Conservation (phyloP, 352 stramenopile species). For the Phytopythium mirpurense region DNA sequence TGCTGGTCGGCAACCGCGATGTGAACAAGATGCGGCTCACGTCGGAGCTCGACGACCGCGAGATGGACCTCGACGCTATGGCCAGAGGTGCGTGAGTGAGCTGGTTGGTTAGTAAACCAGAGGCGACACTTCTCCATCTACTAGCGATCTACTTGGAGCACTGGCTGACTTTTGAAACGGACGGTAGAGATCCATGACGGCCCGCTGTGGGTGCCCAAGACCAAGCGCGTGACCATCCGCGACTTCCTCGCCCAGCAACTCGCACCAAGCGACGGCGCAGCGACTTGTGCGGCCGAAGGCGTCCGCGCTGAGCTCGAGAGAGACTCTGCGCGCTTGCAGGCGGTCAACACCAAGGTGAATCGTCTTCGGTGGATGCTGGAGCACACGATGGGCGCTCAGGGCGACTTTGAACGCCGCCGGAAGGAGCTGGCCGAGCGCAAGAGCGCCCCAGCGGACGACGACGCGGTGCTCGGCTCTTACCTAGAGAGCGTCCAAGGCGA, state of each 20-base stretch:
- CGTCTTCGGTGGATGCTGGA: constrained; percentile 88
- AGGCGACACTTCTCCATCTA: too few species aligned
- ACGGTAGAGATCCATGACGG: constrained; percentile 59
- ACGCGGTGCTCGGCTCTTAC: constrained; percentile 81
- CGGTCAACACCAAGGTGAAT: constrained; percentile 73
- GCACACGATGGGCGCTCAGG: constrained; percentile 87
- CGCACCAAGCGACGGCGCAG: neutral
- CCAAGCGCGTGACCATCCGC: constrained; percentile 48
- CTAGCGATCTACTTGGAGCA: too few species aligned
- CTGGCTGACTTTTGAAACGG: too few species aligned
- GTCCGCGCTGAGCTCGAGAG: neutral
- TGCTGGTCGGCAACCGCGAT: constrained; percentile 92
- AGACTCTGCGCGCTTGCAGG: constrained; percentile 12
- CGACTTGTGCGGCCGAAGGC: neutral
- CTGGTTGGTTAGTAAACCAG: too few species aligned
- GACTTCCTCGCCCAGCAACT: constrained; percentile 36
- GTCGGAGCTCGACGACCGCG: constrained; percentile 66
- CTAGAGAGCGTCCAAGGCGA: constrained; percentile 50
- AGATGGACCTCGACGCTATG: constrained; percentile 67
- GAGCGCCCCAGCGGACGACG: constrained; percentile 40
- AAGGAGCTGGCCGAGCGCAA: constrained; percentile 50
- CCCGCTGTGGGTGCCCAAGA: constrained; percentile 53
- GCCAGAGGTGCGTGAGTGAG: constrained; percentile 27
- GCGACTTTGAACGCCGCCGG: constrained; percentile 87
- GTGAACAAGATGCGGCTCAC: constrained; percentile 92